Percentiles rank a stretch among this genome's conserved stretches.
These are phyloP conservation scores for Diaporthe caulivora DNA, from an alignment of 2,329 filamentous ascomycete species.

Conservation along the genomic window DNA sequence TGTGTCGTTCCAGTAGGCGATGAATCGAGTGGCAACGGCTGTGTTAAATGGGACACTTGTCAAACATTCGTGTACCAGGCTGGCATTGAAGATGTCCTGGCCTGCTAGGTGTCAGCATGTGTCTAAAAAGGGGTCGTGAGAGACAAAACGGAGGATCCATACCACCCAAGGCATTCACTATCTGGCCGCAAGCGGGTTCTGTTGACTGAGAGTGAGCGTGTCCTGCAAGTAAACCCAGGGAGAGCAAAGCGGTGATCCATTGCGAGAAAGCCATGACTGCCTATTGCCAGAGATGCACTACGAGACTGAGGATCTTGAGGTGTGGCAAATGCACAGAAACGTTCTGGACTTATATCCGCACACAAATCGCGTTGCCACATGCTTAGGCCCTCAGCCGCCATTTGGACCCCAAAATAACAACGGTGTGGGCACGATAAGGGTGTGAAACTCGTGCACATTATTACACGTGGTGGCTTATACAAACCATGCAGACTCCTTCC, in stretches of 20 bases:
- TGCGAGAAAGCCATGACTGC: constrained; percentile 4
- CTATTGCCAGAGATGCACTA: not conserved
- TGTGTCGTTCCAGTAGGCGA: constrained; percentile 8
- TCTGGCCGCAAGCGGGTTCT: constrained; percentile 5
- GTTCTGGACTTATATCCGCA: not conserved
- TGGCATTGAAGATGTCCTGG: constrained; percentile 14
- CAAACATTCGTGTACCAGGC: not conserved
- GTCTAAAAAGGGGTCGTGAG: no score
- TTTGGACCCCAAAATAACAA: not conserved
- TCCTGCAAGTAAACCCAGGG: not conserved
- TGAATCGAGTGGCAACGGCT: constrained; percentile 1
- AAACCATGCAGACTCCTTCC: not conserved
- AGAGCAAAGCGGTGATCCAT: not conserved
- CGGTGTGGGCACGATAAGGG: not conserved
- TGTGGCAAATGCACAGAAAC: not conserved
- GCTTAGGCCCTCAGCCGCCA: not conserved
- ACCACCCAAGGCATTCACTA: constrained; percentile 8
- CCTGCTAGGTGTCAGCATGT: not conserved
- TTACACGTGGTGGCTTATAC: not conserved
- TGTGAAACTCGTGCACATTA: not conserved
- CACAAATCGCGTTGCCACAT: not conserved
- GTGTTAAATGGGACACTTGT: not conserved
- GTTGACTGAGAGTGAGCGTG: not conserved
- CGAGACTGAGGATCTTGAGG: not conserved
- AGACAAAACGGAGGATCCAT: not conserved